A percentile compares a stretch with the other conserved stretches of the same genome.
phyloP scores from a whole-genome alignment of 1,284 basidiomycete genomes.

The Pascua sp. region DNA sequence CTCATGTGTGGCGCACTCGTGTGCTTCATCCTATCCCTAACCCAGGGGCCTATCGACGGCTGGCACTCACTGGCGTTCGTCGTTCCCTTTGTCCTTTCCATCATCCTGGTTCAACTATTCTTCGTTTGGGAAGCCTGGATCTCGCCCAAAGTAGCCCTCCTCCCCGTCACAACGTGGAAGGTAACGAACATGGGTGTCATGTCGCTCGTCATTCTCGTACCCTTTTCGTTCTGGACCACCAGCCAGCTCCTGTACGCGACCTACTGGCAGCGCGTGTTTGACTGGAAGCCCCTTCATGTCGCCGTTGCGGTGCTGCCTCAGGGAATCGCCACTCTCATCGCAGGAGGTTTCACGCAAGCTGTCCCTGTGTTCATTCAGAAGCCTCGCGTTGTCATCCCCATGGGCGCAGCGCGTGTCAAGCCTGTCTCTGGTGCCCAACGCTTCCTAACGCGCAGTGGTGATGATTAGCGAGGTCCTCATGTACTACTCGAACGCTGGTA shows the following conservation, averaged over 20 bases:
- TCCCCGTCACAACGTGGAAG: slow-evolving; percentile 34
- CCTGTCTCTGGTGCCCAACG: no score
- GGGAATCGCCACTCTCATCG: slow-evolving; percentile 31
- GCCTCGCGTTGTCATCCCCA: slow-evolving; percentile 6
- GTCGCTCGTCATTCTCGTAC: slow-evolving; percentile 22
- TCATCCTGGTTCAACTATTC: no score
- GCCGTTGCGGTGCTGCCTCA: slow-evolving; percentile 41
- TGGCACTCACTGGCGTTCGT: no score
- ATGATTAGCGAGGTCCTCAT: slow-evolving; percentile 30
- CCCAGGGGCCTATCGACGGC: no score
- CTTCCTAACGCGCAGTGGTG: slow-evolving; percentile 20
- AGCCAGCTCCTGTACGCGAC: slow-evolving; percentile 35
- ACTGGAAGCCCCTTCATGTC: slow-evolving; percentile 31
- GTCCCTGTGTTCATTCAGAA: slow-evolving; percentile 2
- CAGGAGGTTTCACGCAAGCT: slow-evolving; percentile 27
- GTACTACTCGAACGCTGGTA: slow-evolving; percentile 38
- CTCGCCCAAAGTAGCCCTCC: slow-evolving; percentile 25
- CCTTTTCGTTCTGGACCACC: slow-evolving; percentile 37
- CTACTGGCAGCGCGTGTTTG: slow-evolving; percentile 25
- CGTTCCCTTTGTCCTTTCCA: no score
- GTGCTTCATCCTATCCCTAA: no score
- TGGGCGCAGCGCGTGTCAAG: neutral
- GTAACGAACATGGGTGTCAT: slow-evolving; percentile 36
- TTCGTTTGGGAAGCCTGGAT: slow-evolving; percentile 7
- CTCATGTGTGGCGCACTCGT: no score